Percentiles rank a stretch among this genome's conserved stretches.
Conservation (phyloP, 2,329 filamentous ascomycete species). For the Trichophyton simii region DNA sequence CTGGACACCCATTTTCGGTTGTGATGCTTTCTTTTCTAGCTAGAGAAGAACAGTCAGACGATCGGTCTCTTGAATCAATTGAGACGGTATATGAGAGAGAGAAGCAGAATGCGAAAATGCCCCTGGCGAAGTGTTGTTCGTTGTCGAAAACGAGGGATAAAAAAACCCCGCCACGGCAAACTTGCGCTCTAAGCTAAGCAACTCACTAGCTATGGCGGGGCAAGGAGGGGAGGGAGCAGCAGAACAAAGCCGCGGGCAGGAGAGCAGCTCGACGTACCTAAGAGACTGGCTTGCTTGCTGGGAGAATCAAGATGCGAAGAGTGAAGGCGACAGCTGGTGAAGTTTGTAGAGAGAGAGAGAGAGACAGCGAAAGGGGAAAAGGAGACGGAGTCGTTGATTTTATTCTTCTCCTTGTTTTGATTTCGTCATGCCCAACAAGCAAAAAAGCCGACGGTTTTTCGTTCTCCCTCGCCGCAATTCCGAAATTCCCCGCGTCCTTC, state of each 20-base stretch:
- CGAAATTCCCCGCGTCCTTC: background rate
- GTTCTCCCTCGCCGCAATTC: background rate
- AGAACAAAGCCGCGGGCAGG: background rate
- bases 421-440: background rate
- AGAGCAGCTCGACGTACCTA: background rate
- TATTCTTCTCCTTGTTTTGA: background rate
- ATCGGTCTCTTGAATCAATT: background rate
- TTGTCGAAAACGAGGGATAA: background rate
- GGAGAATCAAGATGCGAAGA: background rate
- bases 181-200: background rate
- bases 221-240: background rate
- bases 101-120: background rate
- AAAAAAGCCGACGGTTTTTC: background rate
- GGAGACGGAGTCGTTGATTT: background rate
- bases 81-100: background rate
- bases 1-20: slow-evolving; percentile 31
- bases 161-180: background rate
- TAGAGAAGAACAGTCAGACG: background rate
- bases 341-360: background rate
- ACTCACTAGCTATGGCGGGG: background rate
- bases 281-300: background rate
- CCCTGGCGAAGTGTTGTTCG: too few species aligned
- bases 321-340: background rate
- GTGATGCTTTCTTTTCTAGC: background rate
- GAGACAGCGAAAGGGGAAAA: background rate